phyloP scores from a whole-genome alignment of 1,284 basidiomycete species.

The Jaminaea rosea region DNA sequence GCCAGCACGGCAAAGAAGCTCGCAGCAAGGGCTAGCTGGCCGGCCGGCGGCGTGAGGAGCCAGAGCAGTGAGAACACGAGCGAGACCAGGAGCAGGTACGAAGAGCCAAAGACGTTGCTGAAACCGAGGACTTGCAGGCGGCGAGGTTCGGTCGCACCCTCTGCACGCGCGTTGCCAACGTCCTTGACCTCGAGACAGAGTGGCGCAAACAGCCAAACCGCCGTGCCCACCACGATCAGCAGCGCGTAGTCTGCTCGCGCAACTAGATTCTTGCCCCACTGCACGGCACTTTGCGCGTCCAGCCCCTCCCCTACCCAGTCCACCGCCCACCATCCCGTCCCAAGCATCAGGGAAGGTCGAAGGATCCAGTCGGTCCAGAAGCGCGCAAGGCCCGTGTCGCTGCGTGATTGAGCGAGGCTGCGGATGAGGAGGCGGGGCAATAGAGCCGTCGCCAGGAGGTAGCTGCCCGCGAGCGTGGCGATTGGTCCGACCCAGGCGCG shows the following conservation, averaged over 20 bases:
- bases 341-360: conserved; percentile 29
- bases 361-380: conserved; percentile 29
- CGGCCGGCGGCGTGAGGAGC: conserved; percentile 65
- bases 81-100: conserved; percentile 71
- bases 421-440: conserved; percentile 16
- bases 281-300: conserved; percentile 1
- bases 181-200: conserved; percentile 34
- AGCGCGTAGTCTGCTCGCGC: conserved; percentile 17
- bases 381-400: conserved; percentile 21
- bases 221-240: conserved; percentile 14
- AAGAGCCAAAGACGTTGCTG: conserved; percentile 79
- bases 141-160: background rate
- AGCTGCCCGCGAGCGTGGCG: conserved; percentile 13
- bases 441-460: conserved; percentile 16
- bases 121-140: conserved; percentile 67
- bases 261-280: conserved; percentile 19
- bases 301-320: conserved; percentile 17
- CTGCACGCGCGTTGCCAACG: background rate
- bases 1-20: conserved; percentile 53
- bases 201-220: conserved; percentile 35
- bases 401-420: conserved; percentile 14
- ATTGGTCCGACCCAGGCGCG: background rate
- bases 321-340: conserved; percentile 31
- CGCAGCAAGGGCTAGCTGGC: conserved; percentile 66
- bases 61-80: conserved; percentile 60